Percentiles rank a stretch among this genome's conserved stretches.
Conservation (phyloP, 495 filamentous ascomycete genomes). For the Niebla homalea region DNA sequence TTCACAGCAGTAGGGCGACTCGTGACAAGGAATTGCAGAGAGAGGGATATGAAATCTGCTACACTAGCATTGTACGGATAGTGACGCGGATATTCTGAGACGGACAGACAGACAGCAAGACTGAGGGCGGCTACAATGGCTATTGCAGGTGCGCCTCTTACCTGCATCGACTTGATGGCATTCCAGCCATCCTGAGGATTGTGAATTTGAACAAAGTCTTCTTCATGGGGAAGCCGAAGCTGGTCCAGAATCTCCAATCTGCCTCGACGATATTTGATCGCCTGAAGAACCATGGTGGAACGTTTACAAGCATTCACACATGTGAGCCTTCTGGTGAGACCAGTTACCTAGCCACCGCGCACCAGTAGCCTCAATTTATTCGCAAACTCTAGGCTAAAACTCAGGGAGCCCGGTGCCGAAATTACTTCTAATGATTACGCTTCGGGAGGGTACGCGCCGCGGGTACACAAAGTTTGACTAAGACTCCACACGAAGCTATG, state of each 20-base stretch:
- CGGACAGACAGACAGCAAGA: constrained; percentile 59
- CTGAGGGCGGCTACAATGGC: constrained; percentile 89
- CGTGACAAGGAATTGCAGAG: constrained; percentile 68
- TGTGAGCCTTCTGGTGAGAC: too few species aligned
- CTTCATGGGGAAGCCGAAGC: constrained; percentile 73
- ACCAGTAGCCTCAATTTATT: not conserved
- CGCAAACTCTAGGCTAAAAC: too few species aligned
- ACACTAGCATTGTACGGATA: constrained; percentile 23
- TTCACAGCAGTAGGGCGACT: constrained; percentile 93
- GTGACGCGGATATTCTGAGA: constrained; percentile 10
- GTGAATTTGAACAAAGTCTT: constrained; percentile 60
- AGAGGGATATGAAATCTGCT: constrained; percentile 52
- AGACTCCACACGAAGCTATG: too few species aligned
- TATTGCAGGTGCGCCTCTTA: constrained; percentile 88
- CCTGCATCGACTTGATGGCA: constrained; percentile 87
- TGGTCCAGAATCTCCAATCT: constrained; percentile 81
- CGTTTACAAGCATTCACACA: too few species aligned
- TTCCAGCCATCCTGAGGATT: constrained; percentile 76
- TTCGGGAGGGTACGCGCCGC: too few species aligned
- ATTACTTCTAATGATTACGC: too few species aligned
- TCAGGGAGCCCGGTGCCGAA: too few species aligned
- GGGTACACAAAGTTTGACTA: too few species aligned
- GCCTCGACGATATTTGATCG: constrained; percentile 72
- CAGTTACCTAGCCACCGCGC: not conserved
- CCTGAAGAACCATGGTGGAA: constrained; percentile 51